phyloP scores from a whole-genome alignment of 805 yeast species.

The Brettanomyces naardenensis region DNA sequence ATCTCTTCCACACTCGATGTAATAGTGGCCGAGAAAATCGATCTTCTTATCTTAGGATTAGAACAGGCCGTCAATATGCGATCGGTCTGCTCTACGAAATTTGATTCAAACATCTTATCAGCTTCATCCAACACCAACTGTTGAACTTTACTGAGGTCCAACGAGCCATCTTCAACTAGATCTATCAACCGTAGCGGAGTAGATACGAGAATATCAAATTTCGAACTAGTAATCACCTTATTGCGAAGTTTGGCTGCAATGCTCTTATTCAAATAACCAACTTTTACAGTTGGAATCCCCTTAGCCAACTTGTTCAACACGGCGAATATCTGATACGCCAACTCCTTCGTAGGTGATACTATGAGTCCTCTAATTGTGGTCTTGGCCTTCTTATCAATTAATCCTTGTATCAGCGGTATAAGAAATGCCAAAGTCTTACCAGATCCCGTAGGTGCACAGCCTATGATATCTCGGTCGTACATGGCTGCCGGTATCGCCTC shows the following conservation, averaged over 20 bases:
- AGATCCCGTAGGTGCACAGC: slow-evolving; percentile 98
- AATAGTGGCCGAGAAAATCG: slow-evolving; percentile 91
- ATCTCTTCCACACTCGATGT: slow-evolving; percentile 89
- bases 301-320: slow-evolving; percentile 53
- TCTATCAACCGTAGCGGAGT: slow-evolving; percentile 89
- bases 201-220: slow-evolving; percentile 73
- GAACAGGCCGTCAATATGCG: slow-evolving; percentile 59
- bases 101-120: slow-evolving; percentile 81
- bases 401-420: slow-evolving; percentile 66
- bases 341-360: slow-evolving; percentile 90
- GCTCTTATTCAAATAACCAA: slow-evolving; percentile 64
- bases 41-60: slow-evolving; percentile 47
- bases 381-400: slow-evolving; percentile 17
- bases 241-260: slow-evolving; percentile 60
- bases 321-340: slow-evolving; percentile 76
- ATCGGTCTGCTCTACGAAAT: slow-evolving; percentile 88
- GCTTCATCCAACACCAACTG: slow-evolving; percentile 90
- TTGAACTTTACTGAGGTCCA: slow-evolving; percentile 60
- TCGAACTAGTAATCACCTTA: slow-evolving; percentile 47
- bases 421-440: slow-evolving; percentile 93
- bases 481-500: slow-evolving; percentile 78
- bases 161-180: slow-evolving; percentile 50
- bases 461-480: slow-evolving; percentile 67
- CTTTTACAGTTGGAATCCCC: slow-evolving; percentile 44
- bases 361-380: slow-evolving; percentile 60